Conservation (phyloP, 1,284 basidiomycete species). For the Fomitopsis palustris region DNA sequence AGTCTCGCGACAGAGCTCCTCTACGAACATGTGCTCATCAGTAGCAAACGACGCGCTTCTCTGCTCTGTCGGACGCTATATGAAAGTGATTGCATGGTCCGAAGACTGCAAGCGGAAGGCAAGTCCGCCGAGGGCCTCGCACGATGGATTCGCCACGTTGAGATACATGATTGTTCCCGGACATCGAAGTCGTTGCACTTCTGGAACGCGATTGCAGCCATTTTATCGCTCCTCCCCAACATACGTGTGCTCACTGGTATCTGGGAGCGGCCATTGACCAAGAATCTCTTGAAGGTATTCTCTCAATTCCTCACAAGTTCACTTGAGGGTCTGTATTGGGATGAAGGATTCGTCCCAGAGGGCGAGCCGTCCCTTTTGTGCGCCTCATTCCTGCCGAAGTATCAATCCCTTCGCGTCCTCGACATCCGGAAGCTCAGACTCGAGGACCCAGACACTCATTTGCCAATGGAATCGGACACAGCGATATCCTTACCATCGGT, state of each 20-base stretch:
- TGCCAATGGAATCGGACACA: background rate
- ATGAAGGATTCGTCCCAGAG: slow-evolving; percentile 17
- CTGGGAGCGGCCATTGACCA: slow-evolving; percentile 19
- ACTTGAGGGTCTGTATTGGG: slow-evolving; percentile 23
- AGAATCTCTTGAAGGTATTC: slow-evolving; percentile 17
- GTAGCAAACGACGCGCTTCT: slow-evolving; percentile 16
- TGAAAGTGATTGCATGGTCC: slow-evolving; percentile 10
- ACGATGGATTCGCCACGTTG: slow-evolving; percentile 22
- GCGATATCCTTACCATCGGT: slow-evolving; percentile 16
- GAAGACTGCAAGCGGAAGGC: background rate
- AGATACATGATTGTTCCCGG: slow-evolving; percentile 18
- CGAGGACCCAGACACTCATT: slow-evolving; percentile 14
- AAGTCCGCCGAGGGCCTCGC: slow-evolving; percentile 13
- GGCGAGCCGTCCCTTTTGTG: slow-evolving; percentile 15
- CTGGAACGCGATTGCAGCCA: slow-evolving; percentile 16
- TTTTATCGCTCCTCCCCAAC: slow-evolving; percentile 15
- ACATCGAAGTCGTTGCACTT: slow-evolving; percentile 12
- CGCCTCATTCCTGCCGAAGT: slow-evolving; percentile 12
- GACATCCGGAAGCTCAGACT: slow-evolving; percentile 21
- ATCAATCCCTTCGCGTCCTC: slow-evolving; percentile 16
- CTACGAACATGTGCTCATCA: slow-evolving; percentile 40
- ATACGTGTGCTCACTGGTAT: slow-evolving; percentile 21
- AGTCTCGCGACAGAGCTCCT: slow-evolving; percentile 40
- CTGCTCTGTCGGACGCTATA: slow-evolving; percentile 16
- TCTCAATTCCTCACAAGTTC: slow-evolving; percentile 17